These are phyloP conservation scores for Nosema bombycis DNA, from an alignment of 371 early-diverging fungal genomes.

Conservation along the genomic window DNA sequence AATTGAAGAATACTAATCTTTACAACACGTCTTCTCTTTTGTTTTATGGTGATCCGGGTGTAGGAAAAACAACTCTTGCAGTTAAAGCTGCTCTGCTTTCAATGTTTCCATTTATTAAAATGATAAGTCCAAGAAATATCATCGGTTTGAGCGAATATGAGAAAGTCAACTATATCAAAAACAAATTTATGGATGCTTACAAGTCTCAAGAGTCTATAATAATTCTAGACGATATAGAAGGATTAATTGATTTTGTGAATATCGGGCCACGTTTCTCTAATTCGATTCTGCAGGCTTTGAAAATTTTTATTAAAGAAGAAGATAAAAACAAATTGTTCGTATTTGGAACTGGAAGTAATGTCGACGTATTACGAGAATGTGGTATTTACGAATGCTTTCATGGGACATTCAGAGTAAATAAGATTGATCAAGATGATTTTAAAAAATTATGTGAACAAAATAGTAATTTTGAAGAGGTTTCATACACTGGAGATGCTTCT, in stretches of 20 bases:
- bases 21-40: constrained; percentile 74
- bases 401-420: constrained; percentile 36
- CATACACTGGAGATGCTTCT: constrained; percentile 32
- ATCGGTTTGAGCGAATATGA: constrained; percentile 85
- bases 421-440: constrained; percentile 48
- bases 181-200: constrained; percentile 78
- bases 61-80: constrained; percentile 92
- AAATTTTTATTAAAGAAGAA: constrained; percentile 65
- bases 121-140: constrained; percentile 90
- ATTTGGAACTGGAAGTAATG: constrained; percentile 61
- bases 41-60: constrained; percentile 71
- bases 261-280: constrained; percentile 97
- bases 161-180: constrained; percentile 81
- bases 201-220: constrained; percentile 86
- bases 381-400: constrained; percentile 61
- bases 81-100: constrained; percentile 84
- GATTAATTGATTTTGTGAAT: constrained; percentile 85
- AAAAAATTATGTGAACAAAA: constrained; percentile 55
- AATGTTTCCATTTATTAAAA: constrained; percentile 91
- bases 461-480: constrained; percentile 46
- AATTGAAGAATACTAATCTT: constrained; percentile 73
- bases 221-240: constrained; percentile 90
- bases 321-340: constrained; percentile 62
- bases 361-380: constrained; percentile 55
- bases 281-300: constrained; percentile 81